These are phyloP conservation scores for Aureobasidium musti DNA, from an alignment of 2,329 filamentous ascomycete species.

Conservation along the genomic window DNA sequence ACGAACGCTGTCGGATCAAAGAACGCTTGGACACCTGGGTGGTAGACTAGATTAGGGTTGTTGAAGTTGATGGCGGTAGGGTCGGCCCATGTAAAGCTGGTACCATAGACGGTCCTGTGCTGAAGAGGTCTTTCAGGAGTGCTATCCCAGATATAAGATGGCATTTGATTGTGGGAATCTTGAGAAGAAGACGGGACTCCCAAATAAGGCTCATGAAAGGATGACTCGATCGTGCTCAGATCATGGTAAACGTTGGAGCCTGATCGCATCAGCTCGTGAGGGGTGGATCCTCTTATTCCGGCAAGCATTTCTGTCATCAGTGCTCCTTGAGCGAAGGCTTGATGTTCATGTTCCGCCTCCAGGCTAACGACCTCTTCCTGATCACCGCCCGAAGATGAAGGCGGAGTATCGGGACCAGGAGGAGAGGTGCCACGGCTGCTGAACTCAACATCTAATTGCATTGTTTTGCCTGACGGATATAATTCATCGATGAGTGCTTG, in stretches of 20 bases:
- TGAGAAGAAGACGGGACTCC: background rate
- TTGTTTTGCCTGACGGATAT: slow-evolving; percentile 1
- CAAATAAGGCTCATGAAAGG: slow-evolving; percentile 10
- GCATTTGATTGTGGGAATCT: background rate
- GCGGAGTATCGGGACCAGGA: slow-evolving; percentile 14
- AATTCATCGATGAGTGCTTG: slow-evolving; percentile 21
- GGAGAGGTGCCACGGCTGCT: slow-evolving; percentile 22
- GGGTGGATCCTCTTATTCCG: slow-evolving; percentile 14
- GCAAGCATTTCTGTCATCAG: slow-evolving; percentile 26
- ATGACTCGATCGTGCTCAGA: slow-evolving; percentile 2
- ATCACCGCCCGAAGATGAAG: slow-evolving; percentile 15
- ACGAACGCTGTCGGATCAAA: background rate
- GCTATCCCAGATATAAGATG: slow-evolving; percentile 7
- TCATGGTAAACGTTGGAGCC: background rate
- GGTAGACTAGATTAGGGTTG: background rate
- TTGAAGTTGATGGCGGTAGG: background rate
- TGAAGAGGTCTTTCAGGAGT: background rate
- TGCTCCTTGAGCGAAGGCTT: slow-evolving; percentile 16
- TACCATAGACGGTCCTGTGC: background rate
- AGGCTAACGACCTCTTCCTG: background rate
- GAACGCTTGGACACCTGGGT: background rate
- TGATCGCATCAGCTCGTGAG: background rate
- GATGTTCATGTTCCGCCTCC: background rate
- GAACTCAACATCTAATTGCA: slow-evolving; percentile 21
- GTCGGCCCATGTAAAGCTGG: slow-evolving; percentile 1